Base-by-base conservation (phyloP, 106 monocot genomes). In the Agapanthus africanus region DNA sequence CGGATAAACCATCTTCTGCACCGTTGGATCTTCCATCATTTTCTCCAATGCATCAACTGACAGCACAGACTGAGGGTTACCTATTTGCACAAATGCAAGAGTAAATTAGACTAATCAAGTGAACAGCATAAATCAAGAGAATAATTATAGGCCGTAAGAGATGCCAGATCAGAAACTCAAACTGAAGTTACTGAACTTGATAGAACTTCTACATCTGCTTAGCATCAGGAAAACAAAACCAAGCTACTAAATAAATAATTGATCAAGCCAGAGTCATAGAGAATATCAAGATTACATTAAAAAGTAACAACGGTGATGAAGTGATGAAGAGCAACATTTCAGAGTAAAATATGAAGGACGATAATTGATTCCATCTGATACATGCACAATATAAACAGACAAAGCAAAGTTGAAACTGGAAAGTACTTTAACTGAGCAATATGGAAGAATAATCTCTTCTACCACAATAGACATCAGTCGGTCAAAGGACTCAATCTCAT, bases 1-100 rank as follows among this genome's bases (percentile, higher is more conserved):
- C 95, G 91, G 88, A 61, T 82, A 92, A 79, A 97, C 84, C 87
- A 97, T 91, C 74, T 97, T 88, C 69, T 91, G 95, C 34, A 97
- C 84, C 30, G 79, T 80, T 65, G 95, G 91, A 87, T 97, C 95
- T 74, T 97, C 95, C 95, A 97, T 84, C 95, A 97, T 91, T 72
- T 97, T 97, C 79, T 97, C 95, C 40, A 97, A 81, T 75, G 81
- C 78, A 37, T 97, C 91, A 74, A 97, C 86, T 30, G 95, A 92
- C 22, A 97, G 40, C 19, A 60, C 52, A 67, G 95, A 76, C 66
- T 76, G 65, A 10, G 69, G 15, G 50, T 80, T 78, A 82, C 76
- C 91, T 84, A 70, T 65, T 73, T 27, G 18, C n/a, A 15, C n/a
- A 74, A 71, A 67, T 22, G 65, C 28, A 66, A 23, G 36, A 23